A percentile compares a stretch with the other conserved stretches of the same genome.
phyloP scores from a whole-genome alignment of 305 asterid genomes.

The Stenogyne calaminthoides region DNA sequence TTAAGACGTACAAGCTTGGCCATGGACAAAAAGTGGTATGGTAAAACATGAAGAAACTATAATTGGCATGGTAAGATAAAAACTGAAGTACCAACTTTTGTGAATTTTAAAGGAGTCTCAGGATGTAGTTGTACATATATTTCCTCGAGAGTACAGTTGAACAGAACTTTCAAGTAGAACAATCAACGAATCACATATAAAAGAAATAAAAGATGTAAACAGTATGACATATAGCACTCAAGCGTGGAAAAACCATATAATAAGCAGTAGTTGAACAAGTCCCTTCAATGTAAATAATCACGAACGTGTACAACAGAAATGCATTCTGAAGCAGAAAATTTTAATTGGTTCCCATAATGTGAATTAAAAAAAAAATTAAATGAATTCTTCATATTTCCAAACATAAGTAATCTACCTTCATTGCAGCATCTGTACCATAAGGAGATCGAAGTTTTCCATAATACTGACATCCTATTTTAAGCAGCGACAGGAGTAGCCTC shows the following conservation, averaged over 20 bases:
- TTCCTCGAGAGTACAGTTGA: not conserved
- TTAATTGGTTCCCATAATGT: not conserved
- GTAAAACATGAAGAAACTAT: not conserved
- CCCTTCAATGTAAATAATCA: conserved; percentile 7
- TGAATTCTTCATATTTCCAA: conserved; percentile 25
- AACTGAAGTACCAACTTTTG: not conserved
- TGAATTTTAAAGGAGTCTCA: not conserved
- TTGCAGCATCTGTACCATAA: conserved; percentile 64
- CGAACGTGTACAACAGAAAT: conserved; percentile 4
- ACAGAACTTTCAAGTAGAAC: not conserved
- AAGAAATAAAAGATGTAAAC: not conserved
- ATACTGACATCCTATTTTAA: conserved; percentile 80
- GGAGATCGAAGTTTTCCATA: conserved; percentile 95
- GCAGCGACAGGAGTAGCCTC: conserved; percentile 78
- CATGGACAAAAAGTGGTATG: conserved; percentile 1
- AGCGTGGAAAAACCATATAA: conserved; percentile 5
- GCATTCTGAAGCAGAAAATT: conserved; percentile 15
- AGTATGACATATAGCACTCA: not conserved
- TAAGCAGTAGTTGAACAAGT: conserved; percentile 14
- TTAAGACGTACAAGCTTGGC: conserved; percentile 12
- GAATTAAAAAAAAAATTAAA: not conserved
- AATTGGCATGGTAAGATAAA: conserved; percentile 1
- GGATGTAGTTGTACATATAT: not conserved
- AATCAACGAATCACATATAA: not conserved
- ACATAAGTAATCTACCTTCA: conserved; percentile 53